Evolutionary conservation across 2,329 filamentous ascomycete genomes (phyloP).

Genomic region (Ascochyta viciae-villosae): DNA sequence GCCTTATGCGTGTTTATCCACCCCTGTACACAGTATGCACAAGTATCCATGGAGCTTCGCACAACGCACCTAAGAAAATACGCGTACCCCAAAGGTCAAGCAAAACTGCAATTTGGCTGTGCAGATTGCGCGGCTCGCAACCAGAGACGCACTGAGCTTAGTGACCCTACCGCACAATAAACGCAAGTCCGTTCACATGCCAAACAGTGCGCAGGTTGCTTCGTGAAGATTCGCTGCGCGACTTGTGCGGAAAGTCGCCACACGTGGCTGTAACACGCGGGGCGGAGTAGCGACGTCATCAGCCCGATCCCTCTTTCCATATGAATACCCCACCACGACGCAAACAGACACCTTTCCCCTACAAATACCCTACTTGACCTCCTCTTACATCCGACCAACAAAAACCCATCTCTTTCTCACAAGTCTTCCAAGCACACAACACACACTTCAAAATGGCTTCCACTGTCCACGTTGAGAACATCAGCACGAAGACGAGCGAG

Average conservation of each 20-base stretch:
- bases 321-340: slow-evolving; percentile 19
- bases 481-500: slow-evolving; percentile 80
- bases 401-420: slow-evolving; percentile 5
- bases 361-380: background rate
- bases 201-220: slow-evolving; percentile 9
- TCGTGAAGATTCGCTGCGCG: slow-evolving; percentile 32
- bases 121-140: slow-evolving; percentile 10
- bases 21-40: slow-evolving; percentile 1
- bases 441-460: slow-evolving; percentile 55
- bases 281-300: slow-evolving; percentile 14
- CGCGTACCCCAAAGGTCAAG: background rate
- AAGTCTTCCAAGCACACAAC: slow-evolving; percentile 22
- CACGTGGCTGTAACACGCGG: slow-evolving; percentile 17
- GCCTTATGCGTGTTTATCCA: background rate
- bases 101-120: background rate
- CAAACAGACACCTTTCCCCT: background rate
- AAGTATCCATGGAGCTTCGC: slow-evolving; percentile 1
- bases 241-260: slow-evolving; percentile 21
- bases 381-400: background rate
- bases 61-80: background rate
- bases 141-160: slow-evolving; percentile 3
- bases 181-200: slow-evolving; percentile 13
- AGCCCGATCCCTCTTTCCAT: slow-evolving; percentile 8
- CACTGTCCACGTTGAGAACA: slow-evolving; percentile 89
- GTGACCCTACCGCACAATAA: background rate